phyloP scores from a whole-genome alignment of 2,329 filamentous ascomycete species.

The Trichoderma sp. region DNA sequence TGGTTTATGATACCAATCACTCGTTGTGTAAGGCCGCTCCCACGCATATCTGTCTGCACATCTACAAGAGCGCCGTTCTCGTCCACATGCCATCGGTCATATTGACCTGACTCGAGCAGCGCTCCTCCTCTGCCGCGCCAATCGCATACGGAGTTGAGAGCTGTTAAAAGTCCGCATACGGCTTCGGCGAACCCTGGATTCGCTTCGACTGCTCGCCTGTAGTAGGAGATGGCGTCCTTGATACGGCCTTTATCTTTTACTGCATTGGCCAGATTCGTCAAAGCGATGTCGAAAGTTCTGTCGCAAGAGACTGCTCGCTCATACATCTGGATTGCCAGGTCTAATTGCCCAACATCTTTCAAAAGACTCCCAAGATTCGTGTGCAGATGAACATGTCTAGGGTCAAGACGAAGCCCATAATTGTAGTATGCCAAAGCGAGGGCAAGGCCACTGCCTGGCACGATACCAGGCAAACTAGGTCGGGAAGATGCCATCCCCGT shows the following conservation, averaged over 20 bases:
- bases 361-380: conserved; percentile 94
- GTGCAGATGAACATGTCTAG: conserved; percentile 91
- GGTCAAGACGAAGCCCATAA: conserved; percentile 85
- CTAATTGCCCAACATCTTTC: conserved; percentile 93
- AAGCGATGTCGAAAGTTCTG: conserved; percentile 91
- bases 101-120: conserved; percentile 69
- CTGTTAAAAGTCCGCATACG: conserved; percentile 92
- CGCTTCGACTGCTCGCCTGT: conserved; percentile 84
- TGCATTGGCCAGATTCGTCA: conserved; percentile 95
- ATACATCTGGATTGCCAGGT: conserved; percentile 94
- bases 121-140: conserved; percentile 91
- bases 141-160: conserved; percentile 93
- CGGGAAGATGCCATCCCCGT: conserved; percentile 32
- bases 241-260: conserved; percentile 96
- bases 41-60: conserved; percentile 61
- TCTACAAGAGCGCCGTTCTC: conserved; percentile 81
- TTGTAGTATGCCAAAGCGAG: conserved; percentile 93
- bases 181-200: conserved; percentile 97
- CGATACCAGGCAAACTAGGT: conserved; percentile 72
- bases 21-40: conserved; percentile 82
- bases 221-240: conserved; percentile 88
- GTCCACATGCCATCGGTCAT: conserved; percentile 93
- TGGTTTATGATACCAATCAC: conserved; percentile 90
- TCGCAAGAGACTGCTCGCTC: conserved; percentile 92
- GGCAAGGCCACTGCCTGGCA: conserved; percentile 83